Evolutionary conservation across 1,284 basidiomycete genomes (phyloP).

Genomic region (Vanrija sp.): DNA sequence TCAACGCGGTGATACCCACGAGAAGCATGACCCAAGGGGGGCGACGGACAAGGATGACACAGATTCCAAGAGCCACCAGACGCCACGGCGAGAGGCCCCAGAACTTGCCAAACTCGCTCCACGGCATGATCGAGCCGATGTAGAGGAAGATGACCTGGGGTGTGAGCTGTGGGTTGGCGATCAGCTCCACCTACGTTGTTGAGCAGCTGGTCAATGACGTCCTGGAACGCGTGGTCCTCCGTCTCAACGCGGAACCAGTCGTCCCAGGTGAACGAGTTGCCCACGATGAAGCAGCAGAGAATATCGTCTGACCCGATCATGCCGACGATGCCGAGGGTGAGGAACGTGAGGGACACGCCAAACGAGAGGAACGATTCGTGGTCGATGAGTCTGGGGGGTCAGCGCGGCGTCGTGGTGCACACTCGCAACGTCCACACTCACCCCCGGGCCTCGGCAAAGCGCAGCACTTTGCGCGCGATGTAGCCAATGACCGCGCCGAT

Average conservation of each 20-base stretch:
- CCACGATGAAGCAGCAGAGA: constrained; percentile 52
- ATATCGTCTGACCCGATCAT: constrained; percentile 89
- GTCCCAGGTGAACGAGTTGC: constrained; percentile 48
- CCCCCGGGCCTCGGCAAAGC: constrained; percentile 33
- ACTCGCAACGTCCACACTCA: constrained; percentile 9
- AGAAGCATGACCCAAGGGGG: constrained; percentile 72
- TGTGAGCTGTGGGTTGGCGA: background rate
- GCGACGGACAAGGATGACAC: constrained; percentile 70
- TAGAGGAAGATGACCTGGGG: constrained; percentile 64
- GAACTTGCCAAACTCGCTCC: constrained; percentile 43
- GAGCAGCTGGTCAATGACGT: constrained; percentile 55
- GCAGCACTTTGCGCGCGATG: constrained; percentile 37
- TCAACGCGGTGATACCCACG: constrained; percentile 28
- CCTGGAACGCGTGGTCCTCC: constrained; percentile 56
- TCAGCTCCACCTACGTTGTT: constrained; percentile 39
- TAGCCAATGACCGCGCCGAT: constrained; percentile 77
- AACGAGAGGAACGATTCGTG: constrained; percentile 48
- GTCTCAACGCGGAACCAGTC: constrained; percentile 53
- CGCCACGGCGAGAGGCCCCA: constrained; percentile 69
- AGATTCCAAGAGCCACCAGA: constrained; percentile 71
- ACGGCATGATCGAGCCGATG: constrained; percentile 91
- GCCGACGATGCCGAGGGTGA: constrained; percentile 78
- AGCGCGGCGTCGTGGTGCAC: constrained; percentile 83
- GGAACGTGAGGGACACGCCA: constrained; percentile 48
- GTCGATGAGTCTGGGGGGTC: constrained; percentile 38